These are phyloP conservation scores for Penicillium glabrum DNA, from an alignment of 2,329 filamentous ascomycete genomes.

Conservation along the genomic window DNA sequence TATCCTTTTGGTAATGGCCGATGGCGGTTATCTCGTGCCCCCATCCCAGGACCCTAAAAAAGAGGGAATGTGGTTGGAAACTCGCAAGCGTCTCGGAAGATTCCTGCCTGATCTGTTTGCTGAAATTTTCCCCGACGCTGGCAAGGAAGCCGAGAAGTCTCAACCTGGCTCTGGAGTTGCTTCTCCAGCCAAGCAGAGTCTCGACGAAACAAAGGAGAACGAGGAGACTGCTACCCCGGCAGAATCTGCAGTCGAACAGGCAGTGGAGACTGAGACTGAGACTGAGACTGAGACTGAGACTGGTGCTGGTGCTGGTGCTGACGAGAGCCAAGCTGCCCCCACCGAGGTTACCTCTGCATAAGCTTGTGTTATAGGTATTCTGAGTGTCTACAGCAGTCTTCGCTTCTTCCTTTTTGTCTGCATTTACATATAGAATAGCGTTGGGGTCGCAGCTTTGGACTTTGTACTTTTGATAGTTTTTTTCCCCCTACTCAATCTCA, in stretches of 20 bases:
- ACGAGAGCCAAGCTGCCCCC: constrained; percentile 1
- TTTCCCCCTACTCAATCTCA: neutral
- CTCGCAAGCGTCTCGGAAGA: constrained; percentile 58
- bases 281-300: neutral
- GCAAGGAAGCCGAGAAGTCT: constrained; percentile 21
- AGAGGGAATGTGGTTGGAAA: constrained; percentile 61
- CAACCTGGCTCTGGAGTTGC: constrained; percentile 14
- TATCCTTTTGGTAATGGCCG: constrained; percentile 91
- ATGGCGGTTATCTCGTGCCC: constrained; percentile 77
- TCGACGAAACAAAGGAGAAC: constrained; percentile 14
- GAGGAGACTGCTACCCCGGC: constrained; percentile 7
- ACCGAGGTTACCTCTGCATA: constrained; percentile 7
- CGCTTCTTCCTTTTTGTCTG: constrained; percentile 4
- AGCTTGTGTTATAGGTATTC: neutral
- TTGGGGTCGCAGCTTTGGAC: constrained; percentile 3
- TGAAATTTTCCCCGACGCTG: constrained; percentile 55
- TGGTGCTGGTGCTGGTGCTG: neutral
- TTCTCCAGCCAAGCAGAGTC: constrained; percentile 17
- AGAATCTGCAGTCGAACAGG: neutral
- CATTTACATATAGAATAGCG: constrained; percentile 20
- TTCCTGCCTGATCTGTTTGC: constrained; percentile 61
- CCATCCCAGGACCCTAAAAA: constrained; percentile 55
- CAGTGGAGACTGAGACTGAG: neutral
- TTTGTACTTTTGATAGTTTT: constrained; percentile 2
- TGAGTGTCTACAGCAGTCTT: neutral